phyloP scores from a whole-genome alignment of 78 protist species.

The Dictyostelium intermedium region DNA sequence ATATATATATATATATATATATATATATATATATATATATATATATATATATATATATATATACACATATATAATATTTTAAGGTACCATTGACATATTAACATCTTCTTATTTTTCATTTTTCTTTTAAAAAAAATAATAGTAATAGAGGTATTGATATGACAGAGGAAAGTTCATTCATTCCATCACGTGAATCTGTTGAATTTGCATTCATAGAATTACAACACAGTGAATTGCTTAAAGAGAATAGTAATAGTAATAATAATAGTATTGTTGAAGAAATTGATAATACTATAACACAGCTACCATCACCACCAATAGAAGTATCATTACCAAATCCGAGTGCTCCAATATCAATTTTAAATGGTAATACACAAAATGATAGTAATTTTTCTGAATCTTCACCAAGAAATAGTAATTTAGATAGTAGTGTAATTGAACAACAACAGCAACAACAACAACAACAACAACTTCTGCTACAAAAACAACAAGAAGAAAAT shows the following conservation, averaged over 20 bases:
- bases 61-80: no score
- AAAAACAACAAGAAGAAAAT: no score
- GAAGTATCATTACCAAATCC: neutral
- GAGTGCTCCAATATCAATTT: neutral
- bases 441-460: neutral
- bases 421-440: neutral
- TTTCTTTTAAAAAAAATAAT: no score
- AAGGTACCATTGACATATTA: no score
- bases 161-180: conserved; percentile 36
- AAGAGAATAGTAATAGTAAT: neutral
- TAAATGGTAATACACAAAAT: neutral
- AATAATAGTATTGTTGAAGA: neutral
- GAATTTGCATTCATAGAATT: conserved; percentile 6
- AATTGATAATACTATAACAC: neutral
- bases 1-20: no score
- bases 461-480: no score
- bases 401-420: neutral
- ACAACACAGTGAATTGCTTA: neutral
- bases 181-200: conserved; percentile 43
- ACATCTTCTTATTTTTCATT: no score
- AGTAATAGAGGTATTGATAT: conserved; percentile 24
- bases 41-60: no score
- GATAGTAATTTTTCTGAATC: neutral
- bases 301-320: neutral
- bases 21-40: no score